Base-by-base conservation (phyloP, 176 grass and related monocot genomes). In the Zizania latifolia region DNA sequence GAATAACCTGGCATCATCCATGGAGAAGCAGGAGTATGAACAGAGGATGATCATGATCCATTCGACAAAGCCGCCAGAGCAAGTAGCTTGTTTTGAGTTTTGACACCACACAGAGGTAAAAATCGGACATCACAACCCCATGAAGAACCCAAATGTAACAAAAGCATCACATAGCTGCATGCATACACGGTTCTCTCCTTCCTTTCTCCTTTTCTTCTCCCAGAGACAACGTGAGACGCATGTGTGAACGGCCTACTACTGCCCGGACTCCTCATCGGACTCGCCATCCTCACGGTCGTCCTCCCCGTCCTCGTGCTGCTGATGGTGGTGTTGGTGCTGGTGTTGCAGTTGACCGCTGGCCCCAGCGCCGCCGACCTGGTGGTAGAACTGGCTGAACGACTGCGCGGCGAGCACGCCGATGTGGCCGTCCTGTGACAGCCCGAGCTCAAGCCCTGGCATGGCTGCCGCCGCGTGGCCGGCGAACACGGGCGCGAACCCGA, bases 381-480 rank as follows among this genome's bases (percentile, higher is more conserved):
- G 91, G 81, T 93, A 93, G 75, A 83, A 93, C 53, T 90, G 91
- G 39, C 70, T 83, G 43, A 93, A 71, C 21, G 80, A 71, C 33
- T 84, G 90, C 13, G 83, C 62, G 16, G 78, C 84, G 8, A 93
- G 82, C 65, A 89, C 85, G 15, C 91, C 91, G 72, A 93, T 84
- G 57, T 88, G 87, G 29, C 87, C 91, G 32, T 93, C 87, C 82
- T 93, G 91, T 10, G 87, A 90, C 0, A 93, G 71, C 17, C 85
- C 87, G 36, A 93, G 85, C 85, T 93, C 91, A 4, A 93, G 71
- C 21, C 91, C 91, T 16, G 91, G 87, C 72, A 93, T 77, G 51
- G 68, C 64, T 8, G 83, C 36, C n/a, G 72, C 75, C 16, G 72
- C 62, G 63, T 93, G 91, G 1, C 91, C 72, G 22, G 78, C 50